Base-by-base conservation (phyloP, 1,284 basidiomycete species). In the Microbotryomycetes sp. region DNA sequence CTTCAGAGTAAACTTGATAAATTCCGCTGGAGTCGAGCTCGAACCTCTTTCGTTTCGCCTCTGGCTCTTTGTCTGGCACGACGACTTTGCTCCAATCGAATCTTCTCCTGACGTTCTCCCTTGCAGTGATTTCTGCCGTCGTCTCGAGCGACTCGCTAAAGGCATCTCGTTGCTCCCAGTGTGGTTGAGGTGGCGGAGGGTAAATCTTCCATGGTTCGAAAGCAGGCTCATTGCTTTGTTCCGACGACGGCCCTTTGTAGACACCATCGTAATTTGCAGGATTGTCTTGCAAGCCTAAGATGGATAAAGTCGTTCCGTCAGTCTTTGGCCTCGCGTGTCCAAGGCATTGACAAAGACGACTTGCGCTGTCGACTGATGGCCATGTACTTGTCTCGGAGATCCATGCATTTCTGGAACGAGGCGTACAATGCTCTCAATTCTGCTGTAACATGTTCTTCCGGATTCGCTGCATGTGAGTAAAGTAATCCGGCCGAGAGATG, bases 301-400 rank as follows among this genome's bases (percentile, higher is more conserved):
- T 41, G n/a, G n/a, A n/a, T n/a, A n/a, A n/a, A n/a, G 45, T 24
- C 48, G 55, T 24, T 28, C 6, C 4, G 52, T 35, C 7, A 54
- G 4, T 4, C 28, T 23, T 35, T 54, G 30, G 31, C 31, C 52
- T 35, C 45, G 24, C 29, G 13, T n/a, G 26, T 6, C 23, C 28
- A 9, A 49, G 47, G 28, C 23, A 24, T 21, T 9, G 24, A 49
- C 7, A 26, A 7, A 49, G 13, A 7, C 27, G 7, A 18, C 35
- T 41, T 18, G 57, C 87, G 82, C 74, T 97, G 92, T 7, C 85
- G 81, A 0, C 91, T 94, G 57, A 83, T 81, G 15, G 79, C 70
- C 78, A 93, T 90, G 77, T 96, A 97, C 76, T 94, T 96, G 78
- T 96, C 91, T 24, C 92, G 86, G 23, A 96, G 79, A 61, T 88